Evolutionary conservation across 805 yeast species (phyloP), one percentile per base, ranked within the genome.

Genomic region (Lachancea kluyveri): DNA sequence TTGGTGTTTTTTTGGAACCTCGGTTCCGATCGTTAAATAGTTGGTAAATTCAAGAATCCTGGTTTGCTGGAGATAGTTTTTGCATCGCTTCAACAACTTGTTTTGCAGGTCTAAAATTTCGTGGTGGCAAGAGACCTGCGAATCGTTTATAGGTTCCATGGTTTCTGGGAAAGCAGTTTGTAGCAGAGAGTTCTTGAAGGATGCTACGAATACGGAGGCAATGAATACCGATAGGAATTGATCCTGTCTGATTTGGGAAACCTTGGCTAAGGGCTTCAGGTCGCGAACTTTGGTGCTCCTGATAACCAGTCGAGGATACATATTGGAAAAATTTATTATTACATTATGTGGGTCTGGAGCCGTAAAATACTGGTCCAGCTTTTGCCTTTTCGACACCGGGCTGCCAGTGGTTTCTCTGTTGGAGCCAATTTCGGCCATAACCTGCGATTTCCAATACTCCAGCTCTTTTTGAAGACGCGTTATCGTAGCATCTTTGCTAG

Each of bases 361-460:
- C n/a, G n/a, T n/a, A n/a, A n/a, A n/a, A n/a, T n/a, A n/a, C n/a
- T n/a, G n/a, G n/a, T n/a, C n/a, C n/a, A n/a, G n/a, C n/a, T n/a
- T n/a, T n/a, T n/a, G n/a, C n/a, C n/a, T n/a, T n/a, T n/a, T n/a
- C n/a, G 25, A 11, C 13, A 7, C 25, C 25, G 25, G 6, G 13
- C 26, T 24, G 26, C 14, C 14, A 10, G 8, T n/a, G n/a, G n/a
- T n/a, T n/a, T n/a, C n/a, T n/a, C n/a, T n/a, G n/a, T n/a, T n/a
- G n/a, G n/a, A n/a, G n/a, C n/a, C n/a, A n/a, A n/a, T n/a, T n/a
- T 22, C 12, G 11, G 12, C 24, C n/a, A 8, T 22, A n/a, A n/a
- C n/a, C n/a, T n/a, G n/a, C n/a, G n/a, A n/a, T n/a, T 28, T 28
- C 31, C 31, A 28, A 12, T 28, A 28, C 8, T 28, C 31, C 6